Percentiles rank a stretch among this genome's conserved stretches.
These are phyloP conservation scores for Hsuehochloa calcarea DNA, from an alignment of 176 grass and related monocot species.

Conservation along the genomic window DNA sequence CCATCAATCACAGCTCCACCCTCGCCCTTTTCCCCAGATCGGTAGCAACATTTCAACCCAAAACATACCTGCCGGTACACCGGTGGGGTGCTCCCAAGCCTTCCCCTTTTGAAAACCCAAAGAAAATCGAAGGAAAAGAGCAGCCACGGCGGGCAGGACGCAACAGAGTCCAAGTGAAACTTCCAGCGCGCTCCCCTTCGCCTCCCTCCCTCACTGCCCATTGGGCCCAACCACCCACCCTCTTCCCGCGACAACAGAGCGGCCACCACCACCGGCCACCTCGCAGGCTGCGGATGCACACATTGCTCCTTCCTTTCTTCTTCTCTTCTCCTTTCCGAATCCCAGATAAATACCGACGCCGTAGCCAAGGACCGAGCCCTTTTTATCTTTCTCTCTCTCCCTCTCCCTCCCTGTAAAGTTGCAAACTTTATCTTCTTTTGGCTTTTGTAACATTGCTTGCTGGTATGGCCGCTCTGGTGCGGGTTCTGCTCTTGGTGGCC, in stretches of 20 bases:
- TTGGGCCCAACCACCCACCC: slow-evolving; percentile 10
- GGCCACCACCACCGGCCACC: slow-evolving; percentile 1
- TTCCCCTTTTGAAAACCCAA: neutral
- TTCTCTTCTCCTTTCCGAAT: neutral
- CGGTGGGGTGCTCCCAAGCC: neutral
- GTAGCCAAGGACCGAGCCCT: neutral
- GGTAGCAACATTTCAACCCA: neutral
- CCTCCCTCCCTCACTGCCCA: neutral
- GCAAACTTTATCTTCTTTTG: neutral
- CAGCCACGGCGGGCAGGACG: neutral
- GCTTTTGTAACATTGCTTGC: neutral
- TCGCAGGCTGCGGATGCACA: neutral
- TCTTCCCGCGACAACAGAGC: slow-evolving; percentile 12
- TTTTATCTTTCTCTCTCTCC: neutral
- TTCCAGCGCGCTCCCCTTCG: slow-evolving; percentile 41
- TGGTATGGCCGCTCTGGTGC: slow-evolving; percentile 13
- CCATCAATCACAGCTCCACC: neutral
- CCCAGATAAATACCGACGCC: slow-evolving; percentile 30
- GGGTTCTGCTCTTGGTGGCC: slow-evolving; percentile 25
- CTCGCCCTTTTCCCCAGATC: neutral
- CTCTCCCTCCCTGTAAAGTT: neutral
- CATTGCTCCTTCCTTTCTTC: neutral
- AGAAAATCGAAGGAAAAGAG: neutral
- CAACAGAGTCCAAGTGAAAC: slow-evolving; percentile 23
- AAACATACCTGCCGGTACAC: neutral